phyloP scores from a whole-genome alignment of 2,329 filamentous ascomycete species.

The Podosphaera aphanis region DNA sequence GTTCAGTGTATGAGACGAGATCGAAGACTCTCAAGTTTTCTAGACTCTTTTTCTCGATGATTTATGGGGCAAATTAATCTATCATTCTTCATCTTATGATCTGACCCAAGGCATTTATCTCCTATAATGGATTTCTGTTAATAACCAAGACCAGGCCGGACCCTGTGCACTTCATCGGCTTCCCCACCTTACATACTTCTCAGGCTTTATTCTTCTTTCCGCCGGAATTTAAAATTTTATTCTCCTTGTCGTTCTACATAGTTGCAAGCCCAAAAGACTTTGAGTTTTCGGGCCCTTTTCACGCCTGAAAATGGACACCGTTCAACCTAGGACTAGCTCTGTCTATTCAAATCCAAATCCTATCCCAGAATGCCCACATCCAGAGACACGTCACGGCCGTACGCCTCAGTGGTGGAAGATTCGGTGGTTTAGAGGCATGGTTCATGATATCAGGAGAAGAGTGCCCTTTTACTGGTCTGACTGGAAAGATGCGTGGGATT shows the following conservation, averaged over 20 bases:
- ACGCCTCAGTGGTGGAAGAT: constrained; percentile 36
- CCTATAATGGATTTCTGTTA: neutral
- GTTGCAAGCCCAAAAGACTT: neutral
- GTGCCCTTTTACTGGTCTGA: constrained; percentile 61
- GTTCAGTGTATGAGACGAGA: no score
- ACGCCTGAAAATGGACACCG: neutral
- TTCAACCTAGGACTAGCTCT: neutral
- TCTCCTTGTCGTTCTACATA: no score
- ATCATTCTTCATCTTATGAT: no score
- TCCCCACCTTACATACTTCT: neutral
- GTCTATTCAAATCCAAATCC: neutral
- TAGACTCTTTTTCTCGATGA: no score
- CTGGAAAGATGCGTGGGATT: constrained; percentile 75
- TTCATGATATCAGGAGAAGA: constrained; percentile 51
- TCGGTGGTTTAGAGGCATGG: constrained; percentile 53
- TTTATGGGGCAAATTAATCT: no score
- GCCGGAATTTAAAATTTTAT: neutral
- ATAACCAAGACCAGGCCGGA: neutral
- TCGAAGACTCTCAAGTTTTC: no score
- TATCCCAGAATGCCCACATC: neutral
- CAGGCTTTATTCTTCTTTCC: neutral
- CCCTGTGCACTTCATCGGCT: neutral
- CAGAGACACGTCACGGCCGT: neutral
- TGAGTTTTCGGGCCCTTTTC: neutral
- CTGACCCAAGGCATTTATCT: neutral